A percentile compares a stretch with the other conserved stretches of the same genome.
Conservation (phyloP, 768 basidiomycete genomes). For the Mrakia hoshinonis region DNA sequence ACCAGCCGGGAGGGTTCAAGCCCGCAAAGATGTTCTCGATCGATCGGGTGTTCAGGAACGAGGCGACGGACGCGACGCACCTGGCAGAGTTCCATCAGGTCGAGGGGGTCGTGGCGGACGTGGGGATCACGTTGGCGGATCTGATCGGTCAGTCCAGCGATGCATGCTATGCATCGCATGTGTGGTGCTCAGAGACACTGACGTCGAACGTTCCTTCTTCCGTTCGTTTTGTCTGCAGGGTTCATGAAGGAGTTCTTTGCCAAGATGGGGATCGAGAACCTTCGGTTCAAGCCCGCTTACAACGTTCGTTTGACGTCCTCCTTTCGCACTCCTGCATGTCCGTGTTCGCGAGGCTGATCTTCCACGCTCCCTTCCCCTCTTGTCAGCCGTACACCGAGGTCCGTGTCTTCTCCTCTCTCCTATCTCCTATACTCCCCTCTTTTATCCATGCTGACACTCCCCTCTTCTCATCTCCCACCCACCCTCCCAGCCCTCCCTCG, state of each 20-base stretch:
- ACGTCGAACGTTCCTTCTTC: not conserved
- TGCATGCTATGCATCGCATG: not conserved
- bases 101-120: slow-evolving; percentile 97
- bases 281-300: slow-evolving; percentile 97
- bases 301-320: slow-evolving; percentile 44
- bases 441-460: not conserved
- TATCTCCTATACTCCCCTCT: not conserved
- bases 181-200: too few species aligned
- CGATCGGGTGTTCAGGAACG: slow-evolving; percentile 96
- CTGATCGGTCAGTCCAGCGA: slow-evolving; percentile 63
- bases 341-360: slow-evolving; percentile 41
- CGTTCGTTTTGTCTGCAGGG: slow-evolving; percentile 47
- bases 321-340: not conserved
- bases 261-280: slow-evolving; percentile 90
- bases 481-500: slow-evolving; percentile 62
- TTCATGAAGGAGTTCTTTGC: slow-evolving; percentile 98
- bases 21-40: slow-evolving; percentile 80
- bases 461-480: slow-evolving; percentile 1
- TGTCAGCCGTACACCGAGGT: slow-evolving; percentile 79
- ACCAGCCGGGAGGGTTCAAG: slow-evolving; percentile 48
- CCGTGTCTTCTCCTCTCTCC: slow-evolving; percentile 15
- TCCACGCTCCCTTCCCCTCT: not conserved
- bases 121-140: slow-evolving; percentile 82
- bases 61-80: slow-evolving; percentile 97
- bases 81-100: slow-evolving; percentile 99